Percentiles rank a stretch among this genome's conserved stretches.
Evolutionary conservation across 2,329 filamentous ascomycete species (phyloP).

Genomic region (Pseudophaeomoniella oleicola): DNA sequence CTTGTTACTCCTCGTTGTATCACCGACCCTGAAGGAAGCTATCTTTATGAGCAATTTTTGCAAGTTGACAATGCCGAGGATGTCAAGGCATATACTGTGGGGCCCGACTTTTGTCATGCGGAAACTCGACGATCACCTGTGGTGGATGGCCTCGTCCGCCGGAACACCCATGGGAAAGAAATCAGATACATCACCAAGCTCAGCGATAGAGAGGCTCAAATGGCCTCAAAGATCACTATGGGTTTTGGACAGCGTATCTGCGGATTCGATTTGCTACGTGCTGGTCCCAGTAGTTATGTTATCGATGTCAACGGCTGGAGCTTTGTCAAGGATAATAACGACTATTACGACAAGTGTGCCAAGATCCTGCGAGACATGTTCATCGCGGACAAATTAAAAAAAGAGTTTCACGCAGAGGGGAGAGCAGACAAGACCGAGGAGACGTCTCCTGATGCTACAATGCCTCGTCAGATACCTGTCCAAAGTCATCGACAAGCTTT

Average conservation of each 20-base stretch:
- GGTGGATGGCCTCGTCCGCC: conserved; percentile 85
- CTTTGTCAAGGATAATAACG: conserved; percentile 98
- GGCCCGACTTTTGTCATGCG: conserved; percentile 82
- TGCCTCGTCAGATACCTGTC: conserved; percentile 22
- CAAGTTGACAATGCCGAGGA: conserved; percentile 94
- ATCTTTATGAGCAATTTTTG: conserved; percentile 95
- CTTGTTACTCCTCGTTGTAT: conserved; percentile 67
- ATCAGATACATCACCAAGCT: conserved; percentile 86
- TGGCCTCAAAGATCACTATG: conserved; percentile 78
- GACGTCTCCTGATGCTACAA: conserved; percentile 17
- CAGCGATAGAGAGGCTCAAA: conserved; percentile 62
- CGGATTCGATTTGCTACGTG: conserved; percentile 84
- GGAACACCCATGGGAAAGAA: conserved; percentile 95
- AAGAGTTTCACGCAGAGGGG: conserved; percentile 22
- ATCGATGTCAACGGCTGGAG: conserved; percentile 99
- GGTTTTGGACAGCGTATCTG: conserved; percentile 92
- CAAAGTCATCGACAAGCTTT: conserved; percentile 34
- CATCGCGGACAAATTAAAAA: conserved; percentile 58
- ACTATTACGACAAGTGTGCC: conserved; percentile 88
- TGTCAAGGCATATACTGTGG: conserved; percentile 96
- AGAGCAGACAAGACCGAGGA: conserved; percentile 18
- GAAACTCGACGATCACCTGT: conserved; percentile 96
- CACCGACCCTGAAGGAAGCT: conserved; percentile 67
- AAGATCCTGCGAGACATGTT: conserved; percentile 81
- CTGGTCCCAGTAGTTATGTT: conserved; percentile 81